Conservation (phyloP, 345 rosid genomes). For the Syzygium grande region DNA sequence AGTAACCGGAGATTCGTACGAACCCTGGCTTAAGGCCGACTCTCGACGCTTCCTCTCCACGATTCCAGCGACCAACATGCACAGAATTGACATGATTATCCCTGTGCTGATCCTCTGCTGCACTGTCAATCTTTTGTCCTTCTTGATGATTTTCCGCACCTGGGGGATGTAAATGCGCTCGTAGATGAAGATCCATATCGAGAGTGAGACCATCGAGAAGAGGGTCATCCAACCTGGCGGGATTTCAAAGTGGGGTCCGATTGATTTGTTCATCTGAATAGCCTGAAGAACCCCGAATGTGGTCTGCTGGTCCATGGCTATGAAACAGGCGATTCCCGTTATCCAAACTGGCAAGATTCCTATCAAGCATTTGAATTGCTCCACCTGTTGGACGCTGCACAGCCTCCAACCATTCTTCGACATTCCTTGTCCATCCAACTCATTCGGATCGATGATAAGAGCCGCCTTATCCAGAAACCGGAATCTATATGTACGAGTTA, state of each 20-base stretch:
- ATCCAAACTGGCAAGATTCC: conserved; percentile 50
- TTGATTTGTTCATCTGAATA: conserved; percentile 30
- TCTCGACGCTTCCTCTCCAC: conserved; percentile 37
- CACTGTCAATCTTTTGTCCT: conserved; percentile 31
- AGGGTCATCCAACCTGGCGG: conserved; percentile 77
- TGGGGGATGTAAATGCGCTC: conserved; percentile 34
- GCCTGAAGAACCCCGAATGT: conserved; percentile 63
- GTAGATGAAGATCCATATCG: conserved; percentile 54
- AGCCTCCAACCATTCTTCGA: conserved; percentile 47
- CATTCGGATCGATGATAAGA: conserved; percentile 27
- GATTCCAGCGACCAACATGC: conserved; percentile 47
- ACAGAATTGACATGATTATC: conserved; percentile 37
- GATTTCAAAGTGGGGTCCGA: conserved; percentile 25
- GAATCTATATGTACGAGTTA: conserved; percentile 28
- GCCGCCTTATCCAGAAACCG: conserved; percentile 51
- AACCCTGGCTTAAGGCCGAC: conserved; percentile 21
- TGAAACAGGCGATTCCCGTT: conserved; percentile 52
- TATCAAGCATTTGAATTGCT: conserved; percentile 42
- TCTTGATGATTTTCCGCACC: conserved; percentile 9
- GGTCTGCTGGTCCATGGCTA: conserved; percentile 53
- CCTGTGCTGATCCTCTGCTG: conserved; percentile 46
- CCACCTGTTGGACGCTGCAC: conserved; percentile 57
- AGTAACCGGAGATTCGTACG: conserved; percentile 39
- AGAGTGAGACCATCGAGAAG: conserved; percentile 47
- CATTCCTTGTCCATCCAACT: conserved; percentile 30